A percentile compares a stretch with the other conserved stretches of the same genome.
These are phyloP conservation scores for Alternaria dauci DNA, from an alignment of 2,329 filamentous ascomycete species.

Conservation along the genomic window DNA sequence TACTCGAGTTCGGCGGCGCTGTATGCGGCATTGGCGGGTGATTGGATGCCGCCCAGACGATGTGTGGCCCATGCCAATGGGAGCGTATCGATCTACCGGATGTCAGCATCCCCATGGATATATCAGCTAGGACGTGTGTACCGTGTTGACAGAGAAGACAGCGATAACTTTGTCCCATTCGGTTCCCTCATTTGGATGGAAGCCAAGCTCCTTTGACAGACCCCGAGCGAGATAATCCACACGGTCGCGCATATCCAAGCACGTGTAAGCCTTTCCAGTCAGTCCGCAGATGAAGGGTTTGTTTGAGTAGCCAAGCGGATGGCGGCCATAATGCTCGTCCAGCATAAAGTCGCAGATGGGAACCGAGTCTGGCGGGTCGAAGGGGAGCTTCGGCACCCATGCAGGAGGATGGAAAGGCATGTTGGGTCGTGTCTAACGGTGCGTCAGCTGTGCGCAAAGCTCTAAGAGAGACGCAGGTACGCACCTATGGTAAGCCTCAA, in stretches of 20 bases:
- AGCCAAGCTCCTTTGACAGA: slow-evolving; percentile 74
- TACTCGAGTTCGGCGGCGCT: slow-evolving; percentile 74
- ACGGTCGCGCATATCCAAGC: slow-evolving; percentile 69
- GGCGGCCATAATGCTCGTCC: slow-evolving; percentile 73
- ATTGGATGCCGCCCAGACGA: slow-evolving; percentile 75
- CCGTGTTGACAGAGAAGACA: slow-evolving; percentile 82
- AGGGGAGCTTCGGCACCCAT: slow-evolving; percentile 69
- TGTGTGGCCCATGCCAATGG: slow-evolving; percentile 78
- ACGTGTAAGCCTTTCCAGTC: slow-evolving; percentile 72
- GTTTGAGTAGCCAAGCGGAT: slow-evolving; percentile 67
- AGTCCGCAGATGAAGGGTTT: slow-evolving; percentile 81
- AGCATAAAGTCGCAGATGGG: slow-evolving; percentile 80
- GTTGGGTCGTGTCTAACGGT: slow-evolving; percentile 3
- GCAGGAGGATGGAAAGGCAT: slow-evolving; percentile 68
- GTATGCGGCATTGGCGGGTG: slow-evolving; percentile 79
- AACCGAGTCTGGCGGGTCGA: slow-evolving; percentile 75
- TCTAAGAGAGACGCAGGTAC: background rate
- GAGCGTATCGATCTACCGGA: slow-evolving; percentile 73
- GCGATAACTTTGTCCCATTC: slow-evolving; percentile 85
- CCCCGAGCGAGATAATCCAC: slow-evolving; percentile 73
- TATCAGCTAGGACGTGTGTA: slow-evolving; percentile 51
- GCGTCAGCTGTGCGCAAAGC: slow-evolving; percentile 1
- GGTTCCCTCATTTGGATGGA: slow-evolving; percentile 72
- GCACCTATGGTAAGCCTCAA: slow-evolving; percentile 9
- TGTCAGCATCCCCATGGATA: slow-evolving; percentile 24